A percentile compares a stretch with the other conserved stretches of the same genome.
Conservation (phyloP, 1,284 basidiomycete species). For the Tilletiopsis washingtonensis region DNA sequence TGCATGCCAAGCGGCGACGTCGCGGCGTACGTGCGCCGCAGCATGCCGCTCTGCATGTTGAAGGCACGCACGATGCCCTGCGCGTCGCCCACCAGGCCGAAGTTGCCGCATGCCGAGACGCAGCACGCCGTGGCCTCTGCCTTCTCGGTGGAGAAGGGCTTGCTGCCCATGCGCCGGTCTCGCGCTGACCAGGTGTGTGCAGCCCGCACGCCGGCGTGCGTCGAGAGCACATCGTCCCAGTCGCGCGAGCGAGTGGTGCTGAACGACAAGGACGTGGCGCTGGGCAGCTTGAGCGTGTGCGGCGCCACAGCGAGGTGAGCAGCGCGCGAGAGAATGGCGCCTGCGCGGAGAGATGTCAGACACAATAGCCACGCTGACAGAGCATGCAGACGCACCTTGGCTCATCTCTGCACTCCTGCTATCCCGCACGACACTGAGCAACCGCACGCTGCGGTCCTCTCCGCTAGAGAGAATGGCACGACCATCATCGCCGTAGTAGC, state of each 20-base stretch:
- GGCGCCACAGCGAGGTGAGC: conserved; percentile 39
- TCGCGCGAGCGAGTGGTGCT: conserved; percentile 78
- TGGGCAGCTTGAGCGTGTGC: conserved; percentile 50
- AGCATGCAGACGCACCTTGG: conserved; percentile 59
- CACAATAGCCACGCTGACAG: conserved; percentile 8
- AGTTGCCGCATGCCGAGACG: conserved; percentile 92
- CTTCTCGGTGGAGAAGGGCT: conserved; percentile 5
- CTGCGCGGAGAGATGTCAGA: conserved; percentile 11
- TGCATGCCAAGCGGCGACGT: conserved; percentile 34
- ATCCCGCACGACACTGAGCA: conserved; percentile 72
- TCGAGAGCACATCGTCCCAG: conserved; percentile 94
- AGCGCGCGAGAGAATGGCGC: conserved; percentile 56
- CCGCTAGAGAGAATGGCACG: conserved; percentile 65
- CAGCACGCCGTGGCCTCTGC: conserved; percentile 52
- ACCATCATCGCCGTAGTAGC: conserved; percentile 92
- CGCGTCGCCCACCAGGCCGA: conserved; percentile 61
- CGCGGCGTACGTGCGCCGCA: conserved; percentile 61
- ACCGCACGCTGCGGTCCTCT: conserved; percentile 73
- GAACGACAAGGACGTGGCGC: conserved; percentile 68
- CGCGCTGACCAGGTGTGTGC: background rate
- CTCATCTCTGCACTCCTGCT: conserved; percentile 68
- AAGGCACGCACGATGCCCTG: conserved; percentile 38
- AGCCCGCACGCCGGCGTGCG: conserved; percentile 53
- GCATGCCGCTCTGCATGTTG: conserved; percentile 71
- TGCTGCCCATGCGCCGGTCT: background rate